A percentile compares a stretch with the other conserved stretches of the same genome.
Conservation (phyloP, 2,329 filamentous ascomycete species). For the Curvularia spicifera region DNA sequence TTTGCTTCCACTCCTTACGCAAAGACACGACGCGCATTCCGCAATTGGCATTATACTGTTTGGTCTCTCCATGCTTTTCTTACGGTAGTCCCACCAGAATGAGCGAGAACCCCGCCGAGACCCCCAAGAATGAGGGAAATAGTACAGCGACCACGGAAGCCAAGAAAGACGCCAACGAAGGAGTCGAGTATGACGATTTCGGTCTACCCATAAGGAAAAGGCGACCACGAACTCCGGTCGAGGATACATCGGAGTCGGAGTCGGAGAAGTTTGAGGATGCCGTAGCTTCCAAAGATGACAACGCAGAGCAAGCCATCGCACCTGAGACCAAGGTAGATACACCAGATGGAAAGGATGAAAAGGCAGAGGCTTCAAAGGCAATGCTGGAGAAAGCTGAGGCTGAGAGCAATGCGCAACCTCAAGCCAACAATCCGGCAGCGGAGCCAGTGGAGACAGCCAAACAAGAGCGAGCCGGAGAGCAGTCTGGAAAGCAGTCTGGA, state of each 20-base stretch:
- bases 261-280: slow-evolving; percentile 41
- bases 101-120: slow-evolving; percentile 39
- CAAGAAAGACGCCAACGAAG: slow-evolving; percentile 20
- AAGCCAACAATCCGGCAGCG: slow-evolving; percentile 25
- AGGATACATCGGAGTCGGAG: slow-evolving; percentile 35
- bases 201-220: slow-evolving; percentile 68
- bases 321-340: slow-evolving; percentile 23
- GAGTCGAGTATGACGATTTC: slow-evolving; percentile 70
- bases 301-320: slow-evolving; percentile 39
- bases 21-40: background rate
- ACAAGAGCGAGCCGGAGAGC: slow-evolving; percentile 8
- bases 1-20: slow-evolving; percentile 2
- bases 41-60: slow-evolving; percentile 4
- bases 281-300: slow-evolving; percentile 29
- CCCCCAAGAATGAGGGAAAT: slow-evolving; percentile 36
- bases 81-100: slow-evolving; percentile 32
- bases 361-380: slow-evolving; percentile 12
- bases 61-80: slow-evolving; percentile 20
- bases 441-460: slow-evolving; percentile 17
- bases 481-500: background rate
- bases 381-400: slow-evolving; percentile 12
- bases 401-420: slow-evolving; percentile 17
- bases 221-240: slow-evolving; percentile 36
- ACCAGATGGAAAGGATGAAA: slow-evolving; percentile 15
- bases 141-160: slow-evolving; percentile 19